Base-by-base conservation (phyloP, 2,329 filamentous ascomycete species). In the Paecilomyces fulvus region DNA sequence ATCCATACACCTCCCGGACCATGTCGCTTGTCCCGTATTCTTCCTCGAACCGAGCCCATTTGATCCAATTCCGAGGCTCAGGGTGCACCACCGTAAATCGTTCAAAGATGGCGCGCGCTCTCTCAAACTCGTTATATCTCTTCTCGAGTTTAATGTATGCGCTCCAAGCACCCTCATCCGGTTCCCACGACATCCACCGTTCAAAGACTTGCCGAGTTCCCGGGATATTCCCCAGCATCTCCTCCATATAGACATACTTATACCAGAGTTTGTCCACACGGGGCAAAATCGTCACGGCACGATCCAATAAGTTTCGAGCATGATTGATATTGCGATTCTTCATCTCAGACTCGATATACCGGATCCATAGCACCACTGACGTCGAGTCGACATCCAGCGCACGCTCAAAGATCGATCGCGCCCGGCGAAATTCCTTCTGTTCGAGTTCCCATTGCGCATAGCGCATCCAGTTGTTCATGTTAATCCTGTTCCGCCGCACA, bases 221-320 rank as follows among this genome's bases (percentile, higher is more conserved):
- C 2, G 92, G 85, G 52, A 99, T 86, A 67, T 99, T 96, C 6
- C 91, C 91, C 55, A 99, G 81, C 75, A 92, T 97, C 80, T 99
- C 94, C 77, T 97, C 92, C 88, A 96, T 95, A 72, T 95, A 96
- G 25, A 95, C 90, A 78, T 96, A 99, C 73, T 97, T 97, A 79
- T 96, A 99, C 94, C 94, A 99, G 31, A 99, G 78, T 79, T 97
- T 97, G 71, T 97, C 91, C 46, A 97, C 84, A 56, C 94, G 81
- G 4, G 94, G 94, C 43, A 96, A 78, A 56, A 95, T 89, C 0
- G 91, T 91, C 54, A 97, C 90, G n/a, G 94, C 92, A 55, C 94
- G 87, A 71, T 99, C 94, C 54, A 99, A 83, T 53, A 99, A 75
- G 70, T 99, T 99, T 57, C 94, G 82, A 31, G 94, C 92, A 80